Base-by-base conservation (phyloP, 116 monocot genomes). In the Dioscorea cayenensis region DNA sequence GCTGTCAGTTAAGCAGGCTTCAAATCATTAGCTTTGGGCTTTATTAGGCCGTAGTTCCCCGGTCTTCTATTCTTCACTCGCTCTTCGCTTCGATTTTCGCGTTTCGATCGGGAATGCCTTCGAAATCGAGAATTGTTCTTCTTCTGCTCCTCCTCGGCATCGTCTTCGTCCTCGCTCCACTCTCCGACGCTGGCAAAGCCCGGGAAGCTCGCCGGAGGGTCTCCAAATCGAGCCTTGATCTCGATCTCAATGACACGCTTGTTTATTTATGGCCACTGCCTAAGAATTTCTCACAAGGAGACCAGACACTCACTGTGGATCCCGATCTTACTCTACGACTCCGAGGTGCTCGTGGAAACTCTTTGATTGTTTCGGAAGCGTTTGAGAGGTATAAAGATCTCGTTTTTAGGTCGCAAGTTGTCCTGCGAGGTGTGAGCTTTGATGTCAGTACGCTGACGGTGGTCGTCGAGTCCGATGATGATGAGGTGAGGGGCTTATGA, bases 181-280 rank as follows among this genome's bases (percentile, higher is more conserved):
- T 70, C 55, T 19, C 66, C 51, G 66, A 18, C 43, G 55, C 63
- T 68, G 28, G 49, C 29, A 43, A 65, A 52, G 19, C 38, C 17
- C 69, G 43, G 49, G 50, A 29, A 2, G 25, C 51, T 49, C 29
- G 51, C 70, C 59, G 70, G 25, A 13, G 70, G 27, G 55, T 55
- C 55, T 43, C 43, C 8, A 58, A 50, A 32, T 4, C 70, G 14
- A 50, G 7, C 49, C 49, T 28, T 59, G 18, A 60, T 73, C 25
- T 80, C 43, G 8, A 43, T 38, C 48, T 70, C 35, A 60, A 76
- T 64, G 77, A 67, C 28, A 71, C 84, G 10, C 63, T 73, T 63
- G 75, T 78, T 72, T 91, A 87, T 73, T 69, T 99, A 35, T 99
- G 99, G 99, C 94, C 94, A n/a, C 81, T 94, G 10, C 94, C 99